Evolutionary conservation across 2,329 filamentous ascomycete genomes (phyloP).

Genomic region (Exophiala sp.): DNA sequence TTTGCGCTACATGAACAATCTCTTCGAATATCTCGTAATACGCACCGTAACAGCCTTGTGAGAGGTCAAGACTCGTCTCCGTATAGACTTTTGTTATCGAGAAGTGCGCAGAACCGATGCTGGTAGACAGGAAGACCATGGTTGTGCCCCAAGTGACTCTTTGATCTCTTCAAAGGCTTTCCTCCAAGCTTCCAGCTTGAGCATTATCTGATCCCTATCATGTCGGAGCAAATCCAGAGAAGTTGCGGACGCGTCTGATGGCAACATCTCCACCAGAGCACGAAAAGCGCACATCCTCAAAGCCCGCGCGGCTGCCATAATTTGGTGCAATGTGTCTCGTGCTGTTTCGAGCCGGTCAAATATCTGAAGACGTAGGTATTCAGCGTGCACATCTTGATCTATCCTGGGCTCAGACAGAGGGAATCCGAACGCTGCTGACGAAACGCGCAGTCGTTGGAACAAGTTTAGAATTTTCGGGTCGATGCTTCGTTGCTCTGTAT

Average conservation of each 20-base stretch:
- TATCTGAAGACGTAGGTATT: background rate
- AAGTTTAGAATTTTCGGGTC: background rate
- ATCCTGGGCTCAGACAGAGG: background rate
- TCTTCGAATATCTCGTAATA: background rate
- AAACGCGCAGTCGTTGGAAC: constrained; percentile 4
- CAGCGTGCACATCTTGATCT: background rate
- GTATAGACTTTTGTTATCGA: constrained; percentile 1
- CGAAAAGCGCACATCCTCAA: background rate
- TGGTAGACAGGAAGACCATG: background rate
- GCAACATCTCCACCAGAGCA: background rate
- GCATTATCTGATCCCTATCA: background rate
- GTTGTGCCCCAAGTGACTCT: background rate
- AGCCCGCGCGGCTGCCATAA: constrained; percentile 1
- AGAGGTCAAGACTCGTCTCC: constrained; percentile 2
- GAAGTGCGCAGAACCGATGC: constrained; percentile 1
- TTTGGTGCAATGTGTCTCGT: constrained; percentile 1
- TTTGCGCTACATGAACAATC: background rate
- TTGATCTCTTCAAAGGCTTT: background rate
- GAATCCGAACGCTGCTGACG: constrained; percentile 3
- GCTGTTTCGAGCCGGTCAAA: background rate
- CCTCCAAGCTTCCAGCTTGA: background rate
- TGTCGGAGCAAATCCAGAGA: background rate
- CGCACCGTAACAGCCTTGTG: background rate
- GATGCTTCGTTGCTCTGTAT: background rate
- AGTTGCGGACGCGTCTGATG: background rate